Percentiles rank a stretch among this genome's conserved stretches.
Conservation (phyloP, 2,329 filamentous ascomycete genomes). For the Penicillium hordei region DNA sequence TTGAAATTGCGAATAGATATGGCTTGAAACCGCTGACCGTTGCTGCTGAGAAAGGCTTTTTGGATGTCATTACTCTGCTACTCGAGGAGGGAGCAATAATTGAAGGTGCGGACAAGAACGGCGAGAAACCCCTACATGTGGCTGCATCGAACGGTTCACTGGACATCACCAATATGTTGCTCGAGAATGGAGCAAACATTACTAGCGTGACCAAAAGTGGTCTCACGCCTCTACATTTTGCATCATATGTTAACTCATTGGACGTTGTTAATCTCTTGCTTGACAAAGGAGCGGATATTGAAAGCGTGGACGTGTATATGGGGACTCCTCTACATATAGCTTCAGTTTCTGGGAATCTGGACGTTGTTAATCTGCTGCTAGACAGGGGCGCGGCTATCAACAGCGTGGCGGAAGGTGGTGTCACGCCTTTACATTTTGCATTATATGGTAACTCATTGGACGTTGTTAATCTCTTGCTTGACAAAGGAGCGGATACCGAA, state of each 20-base stretch:
- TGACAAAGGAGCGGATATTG: not conserved
- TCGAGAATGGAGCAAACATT: too few relatives aligned
- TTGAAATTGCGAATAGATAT: not conserved
- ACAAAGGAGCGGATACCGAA: not conserved
- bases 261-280: not conserved
- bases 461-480: not conserved
- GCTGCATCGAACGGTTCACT: not conserved
- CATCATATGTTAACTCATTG: not conserved
- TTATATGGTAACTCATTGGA: not conserved
- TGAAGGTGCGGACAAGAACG: not conserved
- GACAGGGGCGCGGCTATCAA: not conserved
- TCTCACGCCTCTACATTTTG: not conserved
- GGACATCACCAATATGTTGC: not conserved
- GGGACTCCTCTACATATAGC: too few relatives aligned
- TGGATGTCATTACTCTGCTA: not conserved
- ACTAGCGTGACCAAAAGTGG: not conserved
- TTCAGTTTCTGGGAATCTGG: too few relatives aligned
- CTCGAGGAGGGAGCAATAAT: not conserved
- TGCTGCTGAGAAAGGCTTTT: not conserved
- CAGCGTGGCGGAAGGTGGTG: not conserved
- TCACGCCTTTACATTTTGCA: not conserved
- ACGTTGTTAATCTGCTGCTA: too few relatives aligned
- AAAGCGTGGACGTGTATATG: too few relatives aligned
- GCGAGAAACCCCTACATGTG: not conserved
- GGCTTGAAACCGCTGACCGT: not conserved